Evolutionary conservation across 2,329 filamentous ascomycete genomes (phyloP).

Genomic region (Penicillium sp.): DNA sequence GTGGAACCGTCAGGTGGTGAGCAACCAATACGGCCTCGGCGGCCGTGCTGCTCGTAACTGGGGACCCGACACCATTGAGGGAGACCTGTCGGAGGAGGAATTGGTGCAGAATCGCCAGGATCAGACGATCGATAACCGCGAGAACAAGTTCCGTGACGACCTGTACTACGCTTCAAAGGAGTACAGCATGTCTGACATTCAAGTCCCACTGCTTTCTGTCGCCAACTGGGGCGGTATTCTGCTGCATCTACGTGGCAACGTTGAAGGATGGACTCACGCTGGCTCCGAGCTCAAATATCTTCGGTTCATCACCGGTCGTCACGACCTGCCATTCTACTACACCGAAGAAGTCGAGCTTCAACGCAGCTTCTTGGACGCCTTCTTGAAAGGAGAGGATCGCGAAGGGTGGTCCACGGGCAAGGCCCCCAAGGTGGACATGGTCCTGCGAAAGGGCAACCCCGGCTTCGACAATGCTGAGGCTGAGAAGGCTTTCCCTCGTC

Average conservation of each 20-base stretch:
- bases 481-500: slow-evolving; percentile 51
- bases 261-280: slow-evolving; percentile 58
- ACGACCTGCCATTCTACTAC: slow-evolving; percentile 69
- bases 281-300: slow-evolving; percentile 64
- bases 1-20: slow-evolving; percentile 62
- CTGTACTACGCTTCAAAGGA: slow-evolving; percentile 61
- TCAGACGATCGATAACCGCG: slow-evolving; percentile 43
- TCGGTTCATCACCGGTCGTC: slow-evolving; percentile 62
- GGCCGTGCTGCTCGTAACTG: slow-evolving; percentile 47
- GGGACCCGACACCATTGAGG: slow-evolving; percentile 44
- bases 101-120: slow-evolving; percentile 35
- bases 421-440: slow-evolving; percentile 54
- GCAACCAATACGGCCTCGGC: slow-evolving; percentile 61
- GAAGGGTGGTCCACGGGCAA: slow-evolving; percentile 45
- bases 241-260: slow-evolving; percentile 62
- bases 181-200: slow-evolving; percentile 58
- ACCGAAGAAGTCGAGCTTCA: slow-evolving; percentile 63
- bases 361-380: slow-evolving; percentile 62
- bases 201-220: slow-evolving; percentile 61
- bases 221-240: slow-evolving; percentile 68
- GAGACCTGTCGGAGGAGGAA: slow-evolving; percentile 32
- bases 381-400: slow-evolving; percentile 61
- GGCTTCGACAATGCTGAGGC: slow-evolving; percentile 59
- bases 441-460: slow-evolving; percentile 60
- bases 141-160: slow-evolving; percentile 56